These are phyloP conservation scores for Podospora sp. DNA, from an alignment of 495 filamentous ascomycete genomes.

Conservation along the genomic window DNA sequence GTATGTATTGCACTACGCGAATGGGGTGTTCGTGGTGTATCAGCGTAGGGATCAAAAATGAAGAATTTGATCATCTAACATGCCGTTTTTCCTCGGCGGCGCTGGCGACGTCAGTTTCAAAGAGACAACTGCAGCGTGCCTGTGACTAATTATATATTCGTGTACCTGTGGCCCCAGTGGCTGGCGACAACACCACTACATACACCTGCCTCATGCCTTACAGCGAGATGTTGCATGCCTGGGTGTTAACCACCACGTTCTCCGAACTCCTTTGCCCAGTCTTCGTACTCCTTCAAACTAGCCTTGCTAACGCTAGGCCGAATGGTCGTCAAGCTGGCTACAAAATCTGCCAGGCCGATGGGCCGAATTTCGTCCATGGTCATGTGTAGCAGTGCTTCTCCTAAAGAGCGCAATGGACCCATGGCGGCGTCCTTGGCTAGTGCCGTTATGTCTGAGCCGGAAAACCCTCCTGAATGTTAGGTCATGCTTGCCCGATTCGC, in stretches of 20 bases:
- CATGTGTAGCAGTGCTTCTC: constrained; percentile 86
- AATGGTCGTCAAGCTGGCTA: constrained; percentile 81
- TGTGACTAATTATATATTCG: too few relatives aligned
- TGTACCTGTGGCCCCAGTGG: too few relatives aligned
- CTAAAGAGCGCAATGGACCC: constrained; percentile 90
- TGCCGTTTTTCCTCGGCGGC: too few relatives aligned
- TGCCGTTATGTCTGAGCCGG: constrained; percentile 95
- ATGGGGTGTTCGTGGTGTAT: too few relatives aligned
- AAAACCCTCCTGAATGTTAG: constrained; percentile 68
- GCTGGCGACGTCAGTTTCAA: too few relatives aligned
- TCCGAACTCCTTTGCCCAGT: constrained; percentile 92
- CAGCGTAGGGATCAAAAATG: too few relatives aligned
- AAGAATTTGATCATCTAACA: too few relatives aligned
- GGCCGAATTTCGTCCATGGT: constrained; percentile 91
- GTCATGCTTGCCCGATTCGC: constrained; percentile 5
- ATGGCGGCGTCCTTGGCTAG: constrained; percentile 98
- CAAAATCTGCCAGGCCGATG: constrained; percentile 81
- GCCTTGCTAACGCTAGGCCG: constrained; percentile 86
- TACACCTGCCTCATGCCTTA: neutral
- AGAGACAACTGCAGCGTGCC: too few relatives aligned
- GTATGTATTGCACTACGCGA: too few relatives aligned
- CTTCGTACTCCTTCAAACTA: constrained; percentile 83
- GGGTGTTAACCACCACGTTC: constrained; percentile 73
- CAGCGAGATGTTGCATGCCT: neutral
- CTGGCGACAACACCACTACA: too few relatives aligned